Evolutionary conservation across 1,284 basidiomycete species (phyloP), one percentile per base, ranked within the genome.

Genomic region (Heliocybe sulcata): DNA sequence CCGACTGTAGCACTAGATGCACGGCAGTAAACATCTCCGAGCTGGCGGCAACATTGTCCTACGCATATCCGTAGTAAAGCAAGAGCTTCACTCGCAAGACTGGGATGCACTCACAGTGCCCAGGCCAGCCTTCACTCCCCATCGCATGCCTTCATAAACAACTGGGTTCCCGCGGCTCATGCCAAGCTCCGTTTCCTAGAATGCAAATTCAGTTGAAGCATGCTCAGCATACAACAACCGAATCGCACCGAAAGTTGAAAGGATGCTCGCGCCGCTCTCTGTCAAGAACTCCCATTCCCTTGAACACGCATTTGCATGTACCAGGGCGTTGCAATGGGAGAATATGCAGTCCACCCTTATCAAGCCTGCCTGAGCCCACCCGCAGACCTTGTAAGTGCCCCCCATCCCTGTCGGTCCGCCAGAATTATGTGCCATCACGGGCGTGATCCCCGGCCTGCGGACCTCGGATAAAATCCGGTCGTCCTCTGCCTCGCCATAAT

Each of bases 1-100:
- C 60, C 55, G 62, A 69, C 55, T 68, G 67, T 23, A 72, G 60
- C 22, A 59, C 62, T 16, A 66, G 45, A 22, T 66, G 63, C 68
- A 70, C 70, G 57, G 67, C 67, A 6, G 63, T 60, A 61, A 71
- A 70, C 12, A 71, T 59, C 55, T 70, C 69, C 3, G 67, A 65
- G 51, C 65, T 61, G 54, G 68, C 66, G 57, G 67, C 63, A 12
- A 57, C 53, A 22, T 55, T 55, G 55, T 69, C 67, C 67, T 69
- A 29, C 25, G 20, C 3, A 23, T 29, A 10, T 23, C 27, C 42
- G 53, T 45, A 12, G 29, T 31, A 31, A 19, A 35, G 11, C 10
- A 22, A 11, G 26, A 1, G 31, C 11, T 20, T 27, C 31, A 10
- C 35, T 9, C 19, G 25, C 20, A 25, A 45, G 4, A 16, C 4